Base-by-base conservation (phyloP, 176 grass and related monocot species). In the Lolium rigidum region DNA sequence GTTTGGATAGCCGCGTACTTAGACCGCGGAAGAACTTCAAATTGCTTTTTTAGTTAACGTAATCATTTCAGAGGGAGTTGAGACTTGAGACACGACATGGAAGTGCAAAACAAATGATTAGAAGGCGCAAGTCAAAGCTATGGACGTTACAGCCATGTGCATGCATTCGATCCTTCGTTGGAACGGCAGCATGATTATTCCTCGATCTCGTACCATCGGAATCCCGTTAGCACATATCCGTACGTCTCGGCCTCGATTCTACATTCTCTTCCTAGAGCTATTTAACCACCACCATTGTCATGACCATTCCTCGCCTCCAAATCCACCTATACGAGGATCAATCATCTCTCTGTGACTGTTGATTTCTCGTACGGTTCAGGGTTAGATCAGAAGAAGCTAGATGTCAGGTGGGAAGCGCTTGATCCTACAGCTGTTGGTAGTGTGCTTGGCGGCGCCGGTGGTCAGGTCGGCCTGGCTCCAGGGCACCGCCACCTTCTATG, bases 401-500 rank as follows among this genome's bases (percentile, higher is more conserved):
- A 63, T 22, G 31, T 35, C 39, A 48, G 67, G 25, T 43, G 69
- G 57, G 57, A 63, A 20, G 11, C 28, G 9, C 63, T 28, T 75
- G 55, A 2, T 57, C 69, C 56, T 81, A 28, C 41, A 73, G 67
- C 26, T 80, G 77, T 1, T 81, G 50, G 67, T 67, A 3, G 4
- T 81, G 25, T 26, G 78, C 57, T 6, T 74, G 4, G 18, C 43
- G 7, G 54, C 56, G 51, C 28, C 46, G 46, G 69, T 31, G 14
- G 52, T 17, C 52, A 87, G 7, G 5, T n/a, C 57, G 3, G 78
- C 20, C 31, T 80, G 84, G 84, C 52, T 62, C 1, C 39, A 18
- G 41, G 84, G 22, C 84, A 39, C 77, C 65, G 90, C 86, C 4
- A 92, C 90, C 18, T 92, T 92, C 78, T 89, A 92, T 11, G 90